Conservation (phyloP, 148 eudicot species). For the Silene latifolia region DNA sequence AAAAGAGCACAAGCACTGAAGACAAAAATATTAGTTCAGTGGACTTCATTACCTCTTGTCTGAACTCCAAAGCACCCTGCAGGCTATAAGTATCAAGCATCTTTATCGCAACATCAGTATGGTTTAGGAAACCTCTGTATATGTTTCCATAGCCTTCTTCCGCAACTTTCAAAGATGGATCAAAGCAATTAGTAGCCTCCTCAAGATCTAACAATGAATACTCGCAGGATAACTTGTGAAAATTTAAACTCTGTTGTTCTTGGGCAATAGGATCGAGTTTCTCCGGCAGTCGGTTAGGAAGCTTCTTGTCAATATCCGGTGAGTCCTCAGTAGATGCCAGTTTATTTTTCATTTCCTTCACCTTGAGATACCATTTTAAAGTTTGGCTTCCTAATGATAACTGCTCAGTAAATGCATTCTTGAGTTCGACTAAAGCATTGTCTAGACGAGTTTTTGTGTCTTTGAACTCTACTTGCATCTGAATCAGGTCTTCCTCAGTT, state of each 20-base stretch:
- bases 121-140: slow-evolving; percentile 51
- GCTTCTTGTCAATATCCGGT: neutral
- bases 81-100: slow-evolving; percentile 49
- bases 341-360: neutral
- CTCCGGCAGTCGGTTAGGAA: neutral
- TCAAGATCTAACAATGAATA: slow-evolving; percentile 29
- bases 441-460: neutral
- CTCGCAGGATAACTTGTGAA: neutral
- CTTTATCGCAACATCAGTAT: slow-evolving; percentile 78
- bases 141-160: slow-evolving; percentile 94
- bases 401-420: neutral
- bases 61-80: slow-evolving; percentile 65
- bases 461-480: neutral
- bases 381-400: neutral
- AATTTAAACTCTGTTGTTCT: neutral
- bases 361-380: neutral
- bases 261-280: neutral
- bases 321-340: neutral
- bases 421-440: neutral
- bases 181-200: slow-evolving; percentile 53
- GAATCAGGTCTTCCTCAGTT: neutral
- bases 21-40: neutral
- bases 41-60: slow-evolving; percentile 47
- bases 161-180: slow-evolving; percentile 52
- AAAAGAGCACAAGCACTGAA: neutral